Evolutionary conservation across 2,329 filamentous ascomycete species (phyloP).

Genomic region (Daldinia eschscholtzii): DNA sequence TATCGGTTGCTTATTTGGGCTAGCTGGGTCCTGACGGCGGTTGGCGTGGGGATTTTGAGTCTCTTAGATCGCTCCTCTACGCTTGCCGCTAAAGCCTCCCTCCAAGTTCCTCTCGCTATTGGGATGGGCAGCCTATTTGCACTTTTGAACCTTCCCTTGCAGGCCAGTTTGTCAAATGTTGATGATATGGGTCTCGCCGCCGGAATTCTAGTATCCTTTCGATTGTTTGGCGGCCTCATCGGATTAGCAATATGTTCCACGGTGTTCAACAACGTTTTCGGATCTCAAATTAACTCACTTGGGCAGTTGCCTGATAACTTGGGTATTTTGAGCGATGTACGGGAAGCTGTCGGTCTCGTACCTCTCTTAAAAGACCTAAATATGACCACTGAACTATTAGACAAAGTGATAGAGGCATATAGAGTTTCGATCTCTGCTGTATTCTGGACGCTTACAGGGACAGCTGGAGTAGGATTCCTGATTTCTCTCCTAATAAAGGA

Average conservation of each 20-base stretch:
- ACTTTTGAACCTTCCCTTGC: constrained; percentile 47
- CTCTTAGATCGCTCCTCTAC: constrained; percentile 56
- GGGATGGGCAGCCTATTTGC: constrained; percentile 36
- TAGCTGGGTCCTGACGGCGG: constrained; percentile 70
- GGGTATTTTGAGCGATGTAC: constrained; percentile 31
- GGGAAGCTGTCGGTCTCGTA: constrained; percentile 43
- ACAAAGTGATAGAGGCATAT: background rate
- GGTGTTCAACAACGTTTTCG: constrained; percentile 51
- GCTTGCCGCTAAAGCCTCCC: constrained; percentile 50
- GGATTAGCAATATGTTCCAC: constrained; percentile 53
- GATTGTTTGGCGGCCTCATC: constrained; percentile 55
- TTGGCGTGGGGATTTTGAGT: constrained; percentile 64
- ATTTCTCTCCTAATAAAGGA: constrained; percentile 1
- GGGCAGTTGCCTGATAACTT: constrained; percentile 32
- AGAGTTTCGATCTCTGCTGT: background rate
- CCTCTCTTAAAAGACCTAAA: constrained; percentile 4
- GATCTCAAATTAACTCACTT: constrained; percentile 23
- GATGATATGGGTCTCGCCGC: constrained; percentile 54
- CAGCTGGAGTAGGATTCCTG: background rate
- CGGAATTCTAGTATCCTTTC: constrained; percentile 52
- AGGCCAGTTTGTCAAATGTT: constrained; percentile 50
- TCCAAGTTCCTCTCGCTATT: constrained; percentile 46
- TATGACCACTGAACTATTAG: background rate
- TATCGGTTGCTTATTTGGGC: constrained; percentile 69
- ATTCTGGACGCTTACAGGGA: constrained; percentile 1